Percentiles rank a stretch among this genome's conserved stretches.
Conservation (phyloP, 805 yeast species). For the Ogataea nitratoaversa region DNA sequence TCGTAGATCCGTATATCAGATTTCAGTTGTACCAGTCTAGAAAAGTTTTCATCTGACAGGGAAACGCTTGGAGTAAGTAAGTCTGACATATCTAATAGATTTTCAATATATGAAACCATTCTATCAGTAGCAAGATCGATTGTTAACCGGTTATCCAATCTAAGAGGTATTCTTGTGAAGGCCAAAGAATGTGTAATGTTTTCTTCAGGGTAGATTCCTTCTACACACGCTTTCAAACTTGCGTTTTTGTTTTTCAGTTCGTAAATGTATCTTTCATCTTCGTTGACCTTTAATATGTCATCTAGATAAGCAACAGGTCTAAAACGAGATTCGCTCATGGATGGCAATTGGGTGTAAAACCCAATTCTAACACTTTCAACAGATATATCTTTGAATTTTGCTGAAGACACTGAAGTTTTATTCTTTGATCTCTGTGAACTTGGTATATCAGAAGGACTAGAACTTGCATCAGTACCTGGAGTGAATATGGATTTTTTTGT, state of each 20-base stretch:
- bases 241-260: slow-evolving; percentile 16
- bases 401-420: slow-evolving; percentile 1
- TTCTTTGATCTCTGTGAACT: slow-evolving; percentile 1
- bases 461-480: slow-evolving; percentile 6
- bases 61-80: slow-evolving; percentile 9
- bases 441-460: slow-evolving; percentile 8
- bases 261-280: slow-evolving; percentile 22
- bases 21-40: slow-evolving; percentile 27
- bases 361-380: slow-evolving; percentile 17
- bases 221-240: slow-evolving; percentile 19
- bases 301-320: slow-evolving; percentile 19
- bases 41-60: slow-evolving; percentile 17
- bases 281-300: slow-evolving; percentile 19
- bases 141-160: slow-evolving; percentile 8
- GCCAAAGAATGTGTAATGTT: slow-evolving; percentile 22
- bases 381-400: slow-evolving; percentile 8
- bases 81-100: slow-evolving; percentile 19
- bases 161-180: slow-evolving; percentile 25
- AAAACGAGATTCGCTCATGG: slow-evolving; percentile 5
- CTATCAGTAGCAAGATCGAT: slow-evolving; percentile 25
- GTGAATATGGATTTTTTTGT: slow-evolving; percentile 10
- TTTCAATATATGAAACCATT: slow-evolving; percentile 27
- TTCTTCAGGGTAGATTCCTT: slow-evolving; percentile 18
- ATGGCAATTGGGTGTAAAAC: slow-evolving; percentile 4
- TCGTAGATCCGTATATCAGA: slow-evolving; percentile 24